Conservation (phyloP, 805 yeast species). For the Trichomonascus vanleenenianus region DNA sequence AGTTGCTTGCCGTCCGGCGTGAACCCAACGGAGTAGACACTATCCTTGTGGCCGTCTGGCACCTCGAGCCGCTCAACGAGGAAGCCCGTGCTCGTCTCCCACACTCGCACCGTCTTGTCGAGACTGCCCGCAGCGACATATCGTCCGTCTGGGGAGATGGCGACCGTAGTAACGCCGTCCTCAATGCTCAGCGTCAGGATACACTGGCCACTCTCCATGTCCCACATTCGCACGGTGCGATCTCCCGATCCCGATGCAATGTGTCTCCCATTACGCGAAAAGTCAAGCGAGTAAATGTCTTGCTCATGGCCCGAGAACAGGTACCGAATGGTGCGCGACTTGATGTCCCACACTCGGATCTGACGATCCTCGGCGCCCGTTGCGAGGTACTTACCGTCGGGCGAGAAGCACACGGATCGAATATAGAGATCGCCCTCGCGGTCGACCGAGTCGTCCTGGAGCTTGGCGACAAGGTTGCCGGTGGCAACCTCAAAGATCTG, state of each 20-base stretch:
- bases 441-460: constrained; percentile 73
- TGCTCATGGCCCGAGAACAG: constrained; percentile 88
- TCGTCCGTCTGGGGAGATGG: constrained; percentile 91
- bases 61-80: constrained; percentile 87
- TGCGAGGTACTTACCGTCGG: constrained; percentile 88
- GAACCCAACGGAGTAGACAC: constrained; percentile 91
- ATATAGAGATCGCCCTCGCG: constrained; percentile 80
- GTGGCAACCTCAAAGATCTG: constrained; percentile 90
- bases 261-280: constrained; percentile 88
- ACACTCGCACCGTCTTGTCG: constrained; percentile 90
- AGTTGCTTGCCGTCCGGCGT: constrained; percentile 87
- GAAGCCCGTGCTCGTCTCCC: constrained; percentile 92
- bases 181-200: constrained; percentile 83
- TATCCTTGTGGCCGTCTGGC: constrained; percentile 93
- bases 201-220: constrained; percentile 81
- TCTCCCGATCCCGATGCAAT: constrained; percentile 96
- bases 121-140: constrained; percentile 94
- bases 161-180: constrained; percentile 97
- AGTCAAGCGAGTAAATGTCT: constrained; percentile 92
- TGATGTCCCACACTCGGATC: constrained; percentile 93
- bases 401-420: constrained; percentile 92
- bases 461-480: constrained; percentile 80
- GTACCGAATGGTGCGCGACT: constrained; percentile 76
- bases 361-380: constrained; percentile 76
- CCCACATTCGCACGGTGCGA: constrained; percentile 95